Conservation (phyloP, 306 rosid species). For the Astragalus membranaceus region DNA sequence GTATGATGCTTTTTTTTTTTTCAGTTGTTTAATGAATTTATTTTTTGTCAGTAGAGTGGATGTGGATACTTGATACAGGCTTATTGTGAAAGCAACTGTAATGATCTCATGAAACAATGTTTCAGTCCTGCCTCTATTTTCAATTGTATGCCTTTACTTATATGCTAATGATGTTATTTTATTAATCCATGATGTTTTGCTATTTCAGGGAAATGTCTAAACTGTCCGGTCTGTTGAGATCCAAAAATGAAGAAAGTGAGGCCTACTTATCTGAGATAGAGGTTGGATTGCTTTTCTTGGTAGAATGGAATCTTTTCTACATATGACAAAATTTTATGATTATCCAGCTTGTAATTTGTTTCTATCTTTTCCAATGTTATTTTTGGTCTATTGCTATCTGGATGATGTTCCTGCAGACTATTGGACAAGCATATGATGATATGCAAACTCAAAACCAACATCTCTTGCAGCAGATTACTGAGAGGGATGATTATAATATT, state of each 20-base stretch:
- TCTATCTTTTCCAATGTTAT: neutral
- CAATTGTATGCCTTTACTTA: neutral
- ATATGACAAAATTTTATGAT: neutral
- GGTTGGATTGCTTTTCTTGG: conserved; percentile 40
- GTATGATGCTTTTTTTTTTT: neutral
- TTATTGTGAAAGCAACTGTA: conserved; percentile 6
- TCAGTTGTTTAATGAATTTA: neutral
- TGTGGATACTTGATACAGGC: neutral
- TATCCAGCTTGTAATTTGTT: neutral
- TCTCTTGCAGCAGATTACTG: conserved; percentile 88
- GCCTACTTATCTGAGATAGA: conserved; percentile 95
- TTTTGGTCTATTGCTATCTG: conserved; percentile 5
- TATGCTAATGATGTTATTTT: neutral
- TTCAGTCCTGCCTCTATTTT: neutral
- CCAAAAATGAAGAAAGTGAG: conserved; percentile 84
- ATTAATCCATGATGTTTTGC: neutral
- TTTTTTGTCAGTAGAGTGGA: neutral
- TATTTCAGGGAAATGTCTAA: conserved; percentile 55
- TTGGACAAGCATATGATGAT: conserved; percentile 96
- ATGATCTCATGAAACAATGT: neutral
- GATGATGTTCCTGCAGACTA: conserved; percentile 50
- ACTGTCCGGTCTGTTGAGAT: conserved; percentile 55
- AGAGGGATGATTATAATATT: conserved; percentile 95
- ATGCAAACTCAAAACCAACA: conserved; percentile 99
- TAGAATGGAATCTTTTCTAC: conserved; percentile 2